Percentiles rank a stretch among this genome's conserved stretches.
phyloP scores from a whole-genome alignment of 164 flowering plant genomes.

The Sextonia rubra region DNA sequence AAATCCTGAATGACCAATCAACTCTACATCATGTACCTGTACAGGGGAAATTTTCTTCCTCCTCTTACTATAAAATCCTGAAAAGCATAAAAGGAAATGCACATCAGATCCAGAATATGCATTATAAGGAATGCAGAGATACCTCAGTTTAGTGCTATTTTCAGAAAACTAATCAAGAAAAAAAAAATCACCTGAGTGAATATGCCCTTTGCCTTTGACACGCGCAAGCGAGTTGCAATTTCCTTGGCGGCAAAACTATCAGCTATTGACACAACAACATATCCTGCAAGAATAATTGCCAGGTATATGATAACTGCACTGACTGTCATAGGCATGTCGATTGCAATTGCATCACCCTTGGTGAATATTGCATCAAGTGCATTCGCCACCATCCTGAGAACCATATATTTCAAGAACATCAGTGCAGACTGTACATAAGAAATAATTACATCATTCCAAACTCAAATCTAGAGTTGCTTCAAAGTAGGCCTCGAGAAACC shows the following conservation, averaged over 20 bases:
- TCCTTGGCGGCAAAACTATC: constrained; percentile 91
- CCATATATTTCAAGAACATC: constrained; percentile 7
- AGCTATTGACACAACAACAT: constrained; percentile 87
- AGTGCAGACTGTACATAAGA: background rate
- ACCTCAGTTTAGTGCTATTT: background rate
- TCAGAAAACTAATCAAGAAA: background rate
- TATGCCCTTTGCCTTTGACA: constrained; percentile 85
- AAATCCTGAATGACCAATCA: too few relatives aligned
- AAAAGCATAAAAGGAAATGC: constrained; percentile 9
- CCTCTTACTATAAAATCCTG: constrained; percentile 94
- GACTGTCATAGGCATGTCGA: constrained; percentile 93
- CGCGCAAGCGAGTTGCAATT: constrained; percentile 75
- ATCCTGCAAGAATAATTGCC: constrained; percentile 77
- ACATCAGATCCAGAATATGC: background rate
- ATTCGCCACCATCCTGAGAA: constrained; percentile 82
- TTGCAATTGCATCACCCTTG: constrained; percentile 90
- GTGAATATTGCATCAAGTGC: constrained; percentile 63
- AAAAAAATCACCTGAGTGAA: constrained; percentile 69
- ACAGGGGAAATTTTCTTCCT: constrained; percentile 72
- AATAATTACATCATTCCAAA: background rate
- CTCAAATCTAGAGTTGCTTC: background rate
- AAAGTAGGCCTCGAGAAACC: background rate
- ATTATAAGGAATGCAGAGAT: background rate
- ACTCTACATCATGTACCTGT: constrained; percentile 49
- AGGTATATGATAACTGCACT: constrained; percentile 78